phyloP scores from a whole-genome alignment of 2,329 filamentous ascomycete genomes.

The Colletotrichum scovillei region DNA sequence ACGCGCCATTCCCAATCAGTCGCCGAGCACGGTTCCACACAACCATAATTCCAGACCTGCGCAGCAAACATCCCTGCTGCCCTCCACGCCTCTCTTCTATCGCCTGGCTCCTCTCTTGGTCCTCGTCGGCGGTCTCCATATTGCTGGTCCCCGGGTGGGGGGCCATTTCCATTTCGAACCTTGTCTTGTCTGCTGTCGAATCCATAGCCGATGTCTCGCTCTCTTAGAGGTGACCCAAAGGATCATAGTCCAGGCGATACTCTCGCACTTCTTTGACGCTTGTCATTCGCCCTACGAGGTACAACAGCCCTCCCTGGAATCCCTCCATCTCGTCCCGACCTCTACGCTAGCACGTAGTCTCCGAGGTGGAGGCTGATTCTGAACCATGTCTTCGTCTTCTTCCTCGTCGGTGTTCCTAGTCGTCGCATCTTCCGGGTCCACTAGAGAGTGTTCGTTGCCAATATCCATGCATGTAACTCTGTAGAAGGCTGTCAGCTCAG shows the following conservation, averaged over 20 bases:
- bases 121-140: slow-evolving; percentile 6
- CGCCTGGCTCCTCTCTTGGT: neutral
- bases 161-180: neutral
- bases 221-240: neutral
- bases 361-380: slow-evolving; percentile 29
- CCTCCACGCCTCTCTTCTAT: neutral
- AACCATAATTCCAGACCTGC: neutral
- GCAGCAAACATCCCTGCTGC: slow-evolving; percentile 20
- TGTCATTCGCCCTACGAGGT: slow-evolving; percentile 21
- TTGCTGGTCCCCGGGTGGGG: neutral
- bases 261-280: neutral
- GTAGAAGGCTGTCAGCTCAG: slow-evolving; percentile 6
- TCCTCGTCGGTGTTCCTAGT: slow-evolving; percentile 29
- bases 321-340: neutral
- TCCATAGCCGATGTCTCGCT: neutral
- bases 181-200: neutral
- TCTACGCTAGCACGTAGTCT: slow-evolving; percentile 22
- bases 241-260: neutral
- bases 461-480: slow-evolving; percentile 7
- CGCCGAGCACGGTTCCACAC: slow-evolving; percentile 22
- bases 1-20: slow-evolving; percentile 22
- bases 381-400: neutral
- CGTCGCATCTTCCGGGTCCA: slow-evolving; percentile 26
- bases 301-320: neutral
- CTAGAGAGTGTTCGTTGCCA: slow-evolving; percentile 3